Evolutionary conservation across 2,329 filamentous ascomycete genomes (phyloP), one percentile per base, ranked within the genome.

Genomic region (Colletotrichum sp.): DNA sequence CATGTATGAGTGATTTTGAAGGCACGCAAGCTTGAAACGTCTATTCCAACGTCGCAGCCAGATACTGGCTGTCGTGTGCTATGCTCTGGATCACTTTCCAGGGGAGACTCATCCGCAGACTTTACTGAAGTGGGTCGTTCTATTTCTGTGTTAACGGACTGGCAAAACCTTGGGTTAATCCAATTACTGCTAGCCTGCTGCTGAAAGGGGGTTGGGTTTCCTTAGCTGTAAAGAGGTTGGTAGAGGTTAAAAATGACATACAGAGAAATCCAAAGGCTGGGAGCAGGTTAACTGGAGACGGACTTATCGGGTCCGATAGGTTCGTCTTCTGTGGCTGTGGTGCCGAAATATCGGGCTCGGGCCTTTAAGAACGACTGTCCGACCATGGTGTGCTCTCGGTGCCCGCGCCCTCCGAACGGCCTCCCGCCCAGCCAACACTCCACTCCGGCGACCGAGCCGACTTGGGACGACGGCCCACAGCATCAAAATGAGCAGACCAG

Each of bases 381-480:
- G 21, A 30, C 44, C 44, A 13, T 52, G 44, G 44, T 52, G n/a
- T 52, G 44, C 44, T n/a, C 44, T 57, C 71, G 71, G 71, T 13
- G 59, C 57, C 57, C 71, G 71, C 71, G 71, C 57, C 39, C 71
- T 59, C 71, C 71, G 71, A 57, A 39, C 59, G 36, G 39, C 36
- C 28, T 69, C 66, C 57, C 39, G 30, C 15, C 18, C 10, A 32
- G n/a, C 8, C 52, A 18, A 13, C 12, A 24, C 39, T 21, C 21
- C 18, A 15, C 44, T 64, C 39, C 71, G 57, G 44, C 36, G 28
- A 64, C 30, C 39, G 39, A 57, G n/a, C 13, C 39, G 30, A 28
- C 30, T 24, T 34, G 7, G n/a, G 16, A 8, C 32, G 44, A 52
- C 13, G 71, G 59, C 26, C 71, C 59, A 74, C 65, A 64, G 16